Evolutionary conservation across 345 rosid species (phyloP), one percentile per base, ranked within the genome.

Genomic region (Salix suchowensis): DNA sequence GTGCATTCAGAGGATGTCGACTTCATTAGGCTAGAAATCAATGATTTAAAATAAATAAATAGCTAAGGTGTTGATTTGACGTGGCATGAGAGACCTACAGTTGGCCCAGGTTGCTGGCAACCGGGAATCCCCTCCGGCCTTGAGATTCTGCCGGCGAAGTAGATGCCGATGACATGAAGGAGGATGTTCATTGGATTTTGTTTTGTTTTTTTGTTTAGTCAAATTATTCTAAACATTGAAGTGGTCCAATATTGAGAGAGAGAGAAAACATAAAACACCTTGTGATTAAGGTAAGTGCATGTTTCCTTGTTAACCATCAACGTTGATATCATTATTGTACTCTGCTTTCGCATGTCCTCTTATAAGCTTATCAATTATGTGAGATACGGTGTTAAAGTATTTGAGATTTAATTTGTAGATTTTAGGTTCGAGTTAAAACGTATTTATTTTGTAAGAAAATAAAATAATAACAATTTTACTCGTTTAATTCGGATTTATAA

Each of bases 51-150:
- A 9, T 10, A 40, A 9, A 40, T 9, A 40, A 40, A 40, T 9
- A 10, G 12, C 4, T 11, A 40, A 32, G 44, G 14, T 2, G 4
- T 10, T 11, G 44, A 40, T 40, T 39, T 30, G 28, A 92, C 91
- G 98, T 87, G 84, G 88, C 84, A 77, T 75, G 78, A 85, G 77
- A 67, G 90, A 88, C 91, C 85, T 90, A 73, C 97, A 95, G 87
- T 85, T 95, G 16, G 81, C 92, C 67, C 75, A 72, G 72, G 64
- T 84, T 69, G 73, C 81, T 77, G 88, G 82, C 52, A 83, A 69
- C 75, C 71, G 80, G 65, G 48, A 55, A 74, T 50, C 77, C 18
- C n/a, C 55, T 54, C 32, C 23, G 64, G 40, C 40, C 50, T 24
- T 60, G 62, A 24, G 23, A n/a, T 58, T 23, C 73, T 21, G 40